Base-by-base conservation (phyloP, 352 stramenopile species). In the Globisporangium takayamanum region DNA sequence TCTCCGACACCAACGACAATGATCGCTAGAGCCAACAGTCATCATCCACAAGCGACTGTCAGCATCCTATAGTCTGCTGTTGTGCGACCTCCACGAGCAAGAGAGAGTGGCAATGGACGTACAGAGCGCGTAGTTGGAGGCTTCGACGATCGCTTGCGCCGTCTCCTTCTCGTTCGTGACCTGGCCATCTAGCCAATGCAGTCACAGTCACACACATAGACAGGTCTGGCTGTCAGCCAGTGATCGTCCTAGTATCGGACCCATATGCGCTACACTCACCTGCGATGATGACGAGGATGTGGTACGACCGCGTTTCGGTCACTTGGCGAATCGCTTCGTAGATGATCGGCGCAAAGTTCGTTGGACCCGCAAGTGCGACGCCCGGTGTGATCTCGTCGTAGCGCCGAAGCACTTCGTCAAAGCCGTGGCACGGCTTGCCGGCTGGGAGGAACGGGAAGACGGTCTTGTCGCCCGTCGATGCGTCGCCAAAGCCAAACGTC, bases 341-440 rank as follows among this genome's bases (percentile, higher is more conserved):
- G 55, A 94, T 92, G 53, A 89, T 79, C 20, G 84, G 84, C 20
- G 84, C 81, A 67, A 91, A 94, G 66, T 89, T 89, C 6, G 80
- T 94, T 16, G 80, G 78, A 6, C 84, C 81, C 7, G 70, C 63
- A 0, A 92, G 72, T 20, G 59, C 55, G 25, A 92, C 52, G 41
- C 65, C 59, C 1, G 77, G 76, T 12, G 79, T 76, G 44, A 87
- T 69, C 55, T 74, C 66, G 15, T 70, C 66, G 57, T 90, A 93
- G 11, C 71, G 70, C 25, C 55, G 55, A 0, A 91, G 60, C 7
- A 90, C 77, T 52, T 87, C 69, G 39, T 60, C 61, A 59, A 91
- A 83, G 3, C 80, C 79, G 25, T 66, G 55, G 51, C 76, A 89
- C 6, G 70, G 59, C 11, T 68, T 61, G 20, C 72, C 66, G 3